A percentile compares a stretch with the other conserved stretches of the same genome.
phyloP scores from a whole-genome alignment of 2,329 filamentous ascomycete genomes.

The Aspergillus transmontanensis region DNA sequence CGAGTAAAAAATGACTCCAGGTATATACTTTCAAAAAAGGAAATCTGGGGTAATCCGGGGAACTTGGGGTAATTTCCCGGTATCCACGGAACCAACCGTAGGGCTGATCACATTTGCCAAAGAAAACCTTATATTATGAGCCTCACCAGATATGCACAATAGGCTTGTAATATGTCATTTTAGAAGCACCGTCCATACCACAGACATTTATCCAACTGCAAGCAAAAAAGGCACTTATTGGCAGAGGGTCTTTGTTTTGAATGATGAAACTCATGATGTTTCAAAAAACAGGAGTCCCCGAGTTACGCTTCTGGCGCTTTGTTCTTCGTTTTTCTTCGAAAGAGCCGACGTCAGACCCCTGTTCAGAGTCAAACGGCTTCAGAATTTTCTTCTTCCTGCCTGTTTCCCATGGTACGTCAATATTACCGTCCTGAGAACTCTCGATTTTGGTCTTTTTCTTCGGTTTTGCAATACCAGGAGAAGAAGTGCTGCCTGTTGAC shows the following conservation, averaged over 20 bases:
- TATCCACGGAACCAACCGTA: too few species aligned
- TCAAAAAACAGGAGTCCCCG: neutral
- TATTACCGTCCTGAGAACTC: neutral
- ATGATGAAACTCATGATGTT: neutral
- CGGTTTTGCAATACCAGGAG: constrained; percentile 16
- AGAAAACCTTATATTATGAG: neutral
- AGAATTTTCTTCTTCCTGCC: neutral
- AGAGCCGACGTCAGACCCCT: neutral
- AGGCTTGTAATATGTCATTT: neutral
- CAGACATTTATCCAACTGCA: neutral
- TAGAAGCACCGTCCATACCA: neutral
- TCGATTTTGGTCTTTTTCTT: constrained; percentile 27
- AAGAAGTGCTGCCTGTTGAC: constrained; percentile 28
- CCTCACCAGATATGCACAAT: neutral
- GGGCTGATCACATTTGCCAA: too few species aligned
- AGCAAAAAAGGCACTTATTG: neutral
- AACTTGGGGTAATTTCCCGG: neutral
- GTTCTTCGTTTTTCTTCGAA: neutral
- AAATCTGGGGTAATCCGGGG: neutral
- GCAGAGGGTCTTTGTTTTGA: neutral
- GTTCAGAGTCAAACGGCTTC: neutral
- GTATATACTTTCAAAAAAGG: neutral
- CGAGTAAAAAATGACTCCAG: neutral
- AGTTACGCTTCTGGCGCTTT: neutral
- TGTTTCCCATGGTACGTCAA: neutral